These are phyloP conservation scores for Phanerochaete sordida DNA, from an alignment of 768 basidiomycete genomes.

Conservation along the genomic window DNA sequence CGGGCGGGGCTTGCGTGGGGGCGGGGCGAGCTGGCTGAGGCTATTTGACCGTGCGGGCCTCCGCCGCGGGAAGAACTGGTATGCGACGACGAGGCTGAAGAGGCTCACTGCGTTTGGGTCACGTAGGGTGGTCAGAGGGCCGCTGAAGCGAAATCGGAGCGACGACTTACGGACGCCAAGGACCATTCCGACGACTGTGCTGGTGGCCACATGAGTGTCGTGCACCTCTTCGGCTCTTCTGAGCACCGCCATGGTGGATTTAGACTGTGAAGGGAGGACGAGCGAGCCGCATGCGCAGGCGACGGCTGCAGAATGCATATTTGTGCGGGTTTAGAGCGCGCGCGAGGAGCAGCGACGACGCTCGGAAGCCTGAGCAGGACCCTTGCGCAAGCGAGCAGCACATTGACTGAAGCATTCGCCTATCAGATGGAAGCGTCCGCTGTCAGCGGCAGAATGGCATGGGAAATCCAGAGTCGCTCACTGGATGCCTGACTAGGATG, in stretches of 20 bases:
- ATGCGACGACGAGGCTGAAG: constrained; percentile 8
- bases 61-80: constrained; percentile 13
- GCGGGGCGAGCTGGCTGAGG: constrained; percentile 3
- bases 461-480: neutral
- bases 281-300: neutral
- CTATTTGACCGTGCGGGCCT: neutral
- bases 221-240: neutral
- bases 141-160: neutral
- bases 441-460: neutral
- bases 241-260: neutral
- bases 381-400: neutral
- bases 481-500: no score
- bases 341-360: neutral
- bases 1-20: constrained; percentile 8
- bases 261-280: neutral
- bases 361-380: neutral
- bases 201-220: constrained; percentile 4
- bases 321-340: constrained; percentile 11
- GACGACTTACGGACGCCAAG: constrained; percentile 13
- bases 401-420: neutral
- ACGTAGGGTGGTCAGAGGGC: neutral
- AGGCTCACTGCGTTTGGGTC: constrained; percentile 7
- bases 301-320: neutral
- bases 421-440: neutral
- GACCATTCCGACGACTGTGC: constrained; percentile 16